A percentile compares a stretch with the other conserved stretches of the same genome.
Conservation (phyloP, 75 land plant species). For the Azolla pinnata region DNA sequence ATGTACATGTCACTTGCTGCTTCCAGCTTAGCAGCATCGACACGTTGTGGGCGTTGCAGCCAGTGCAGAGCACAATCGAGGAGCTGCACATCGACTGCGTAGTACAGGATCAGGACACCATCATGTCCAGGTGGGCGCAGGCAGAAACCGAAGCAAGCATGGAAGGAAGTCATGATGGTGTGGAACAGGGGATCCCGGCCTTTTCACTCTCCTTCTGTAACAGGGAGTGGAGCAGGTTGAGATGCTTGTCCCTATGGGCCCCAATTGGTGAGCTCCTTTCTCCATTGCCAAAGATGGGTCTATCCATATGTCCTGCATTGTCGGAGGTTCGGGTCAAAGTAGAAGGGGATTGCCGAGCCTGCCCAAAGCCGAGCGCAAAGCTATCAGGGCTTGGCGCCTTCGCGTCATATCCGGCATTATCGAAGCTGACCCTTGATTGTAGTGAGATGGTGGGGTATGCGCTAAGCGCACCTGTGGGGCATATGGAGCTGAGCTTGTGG, state of each 20-base stretch:
- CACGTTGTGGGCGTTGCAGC: slow-evolving; percentile 53
- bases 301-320: slow-evolving; percentile 56
- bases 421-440: slow-evolving; percentile 54
- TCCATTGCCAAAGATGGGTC: slow-evolving; percentile 40
- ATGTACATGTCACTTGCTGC: slow-evolving; percentile 63
- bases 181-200: slow-evolving; percentile 2
- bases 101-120: no score
- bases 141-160: no score
- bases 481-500: slow-evolving; percentile 68
- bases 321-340: slow-evolving; percentile 58
- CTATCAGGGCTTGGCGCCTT: slow-evolving; percentile 46
- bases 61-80: slow-evolving; percentile 37
- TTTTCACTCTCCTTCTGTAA: slow-evolving; percentile 5
- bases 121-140: no score
- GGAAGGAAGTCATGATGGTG: neutral
- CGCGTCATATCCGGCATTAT: slow-evolving; percentile 29
- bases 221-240: slow-evolving; percentile 43
- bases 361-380: slow-evolving; percentile 34
- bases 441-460: slow-evolving; percentile 63
- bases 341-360: slow-evolving; percentile 69
- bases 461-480: slow-evolving; percentile 60
- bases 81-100: no score
- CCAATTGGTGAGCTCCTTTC: slow-evolving; percentile 52
- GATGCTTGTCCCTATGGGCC: slow-evolving; percentile 61
- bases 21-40: slow-evolving; percentile 35